Base-by-base conservation (phyloP, 306 rosid genomes). In the Glycine latifolia region DNA sequence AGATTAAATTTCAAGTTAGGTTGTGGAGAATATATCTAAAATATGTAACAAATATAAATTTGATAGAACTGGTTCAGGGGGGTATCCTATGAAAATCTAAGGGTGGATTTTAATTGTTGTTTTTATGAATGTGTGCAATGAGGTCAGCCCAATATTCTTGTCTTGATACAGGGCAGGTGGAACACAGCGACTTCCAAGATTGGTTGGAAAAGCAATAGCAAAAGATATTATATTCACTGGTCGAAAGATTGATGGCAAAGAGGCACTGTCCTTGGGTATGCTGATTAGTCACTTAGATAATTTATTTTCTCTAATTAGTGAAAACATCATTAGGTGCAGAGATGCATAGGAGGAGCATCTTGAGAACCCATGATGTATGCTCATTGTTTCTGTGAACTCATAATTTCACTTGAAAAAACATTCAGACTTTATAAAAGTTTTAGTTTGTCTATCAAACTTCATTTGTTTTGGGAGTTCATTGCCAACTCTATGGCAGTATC, bases 181-280 rank as follows among this genome's bases (percentile, higher is more conserved):
- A 79, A 91, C 99, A 0, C 95, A 91, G 46, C 86, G 94, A 67
- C 91, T 95, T 67, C 98, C 99, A 76, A 91, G 98, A 89, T 81
- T 95, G 85, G 87, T 93, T 72, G 97, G 99, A 79, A 87, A 79
- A 83, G 91, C 98, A 56, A 60, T 83, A 41, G 98, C 99, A 66
- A 91, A 90, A 91, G 98, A 95, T 76, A 91, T 95, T 79, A 90
- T 95, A 82, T 87, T 81, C 73, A 95, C 98, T 5, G 93, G 98
- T 81, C 88, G 90, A 83, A 90, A 75, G 90, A 78, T 95, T 91
- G 71, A 84, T 63, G 89, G 94, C 77, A 78, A 60, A 58, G 93
- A 90, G 84, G 99, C 99, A 11, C 65, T 93, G 81, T 89, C 97
- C 17, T 79, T 95, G 52, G 99, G 99, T 95, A 84, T 76, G 78